Conservation (phyloP, 768 basidiomycete genomes). For the Amanita pallidorosea region DNA sequence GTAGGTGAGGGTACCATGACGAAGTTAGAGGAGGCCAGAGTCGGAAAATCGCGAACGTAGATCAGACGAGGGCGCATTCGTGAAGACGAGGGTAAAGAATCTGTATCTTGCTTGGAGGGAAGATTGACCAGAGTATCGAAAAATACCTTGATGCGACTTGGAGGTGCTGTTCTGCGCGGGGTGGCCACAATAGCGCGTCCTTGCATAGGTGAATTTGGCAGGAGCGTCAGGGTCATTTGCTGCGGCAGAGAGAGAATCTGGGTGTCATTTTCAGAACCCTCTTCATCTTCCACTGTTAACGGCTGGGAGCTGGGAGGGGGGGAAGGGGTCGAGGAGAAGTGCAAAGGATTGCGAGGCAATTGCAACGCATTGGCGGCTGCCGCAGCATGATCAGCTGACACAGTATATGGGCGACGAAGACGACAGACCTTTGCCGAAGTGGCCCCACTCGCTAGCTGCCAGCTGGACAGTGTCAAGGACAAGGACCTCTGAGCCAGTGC, state of each 20-base stretch:
- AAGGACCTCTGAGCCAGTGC: slow-evolving; percentile 70
- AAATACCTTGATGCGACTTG: slow-evolving; percentile 55
- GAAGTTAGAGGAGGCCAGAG: slow-evolving; percentile 61
- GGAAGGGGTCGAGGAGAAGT: slow-evolving; percentile 34
- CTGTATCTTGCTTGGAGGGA: slow-evolving; percentile 20
- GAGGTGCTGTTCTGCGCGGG: slow-evolving; percentile 31
- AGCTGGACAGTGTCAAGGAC: slow-evolving; percentile 78
- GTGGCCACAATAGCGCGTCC: slow-evolving; percentile 30
- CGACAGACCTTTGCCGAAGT: slow-evolving; percentile 63
- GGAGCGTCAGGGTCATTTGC: slow-evolving; percentile 31
- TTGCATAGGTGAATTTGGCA: slow-evolving; percentile 24
- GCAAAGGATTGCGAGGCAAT: slow-evolving; percentile 67
- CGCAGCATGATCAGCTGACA: neutral
- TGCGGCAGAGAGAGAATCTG: slow-evolving; percentile 21
- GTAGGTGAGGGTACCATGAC: slow-evolving; percentile 72
- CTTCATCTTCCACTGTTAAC: slow-evolving; percentile 36
- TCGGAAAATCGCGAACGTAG: slow-evolving; percentile 75
- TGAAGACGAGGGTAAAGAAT: slow-evolving; percentile 18
- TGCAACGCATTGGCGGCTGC: slow-evolving; percentile 61
- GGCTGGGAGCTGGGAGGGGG: slow-evolving; percentile 12
- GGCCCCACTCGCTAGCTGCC: slow-evolving; percentile 81
- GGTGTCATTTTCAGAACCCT: slow-evolving; percentile 23
- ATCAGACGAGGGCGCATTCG: slow-evolving; percentile 56
- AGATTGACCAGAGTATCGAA: slow-evolving; percentile 73
- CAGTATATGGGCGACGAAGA: slow-evolving; percentile 2